Conservation (phyloP, 2,329 filamentous ascomycete species). For the Hypoxylon sp. region DNA sequence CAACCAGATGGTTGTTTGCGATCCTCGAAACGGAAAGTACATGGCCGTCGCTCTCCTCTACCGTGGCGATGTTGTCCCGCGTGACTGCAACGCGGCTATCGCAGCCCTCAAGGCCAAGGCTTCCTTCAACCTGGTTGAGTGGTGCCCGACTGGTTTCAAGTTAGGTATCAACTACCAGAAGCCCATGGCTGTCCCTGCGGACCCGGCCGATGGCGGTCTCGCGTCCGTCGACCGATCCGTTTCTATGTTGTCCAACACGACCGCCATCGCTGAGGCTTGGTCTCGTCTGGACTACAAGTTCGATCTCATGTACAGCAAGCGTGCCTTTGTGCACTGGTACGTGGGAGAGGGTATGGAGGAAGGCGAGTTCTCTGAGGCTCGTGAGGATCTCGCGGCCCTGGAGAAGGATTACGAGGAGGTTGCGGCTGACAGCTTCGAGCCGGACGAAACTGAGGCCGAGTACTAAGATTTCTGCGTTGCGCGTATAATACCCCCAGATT, state of each 20-base stretch:
- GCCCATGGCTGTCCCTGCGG: constrained; percentile 70
- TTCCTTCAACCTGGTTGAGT: constrained; percentile 81
- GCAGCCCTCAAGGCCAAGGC: constrained; percentile 78
- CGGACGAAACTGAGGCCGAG: constrained; percentile 78
- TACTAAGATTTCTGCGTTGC: constrained; percentile 73
- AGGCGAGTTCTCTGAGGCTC: constrained; percentile 89
- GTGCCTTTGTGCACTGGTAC: constrained; percentile 83
- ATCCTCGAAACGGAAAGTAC: constrained; percentile 82
- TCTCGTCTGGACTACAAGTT: constrained; percentile 81
- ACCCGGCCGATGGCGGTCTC: constrained; percentile 70
- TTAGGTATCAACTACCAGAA: constrained; percentile 83
- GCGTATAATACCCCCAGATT: constrained; percentile 51
- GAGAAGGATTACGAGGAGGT: constrained; percentile 93
- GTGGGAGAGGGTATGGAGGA: constrained; percentile 95
- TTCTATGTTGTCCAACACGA: constrained; percentile 82
- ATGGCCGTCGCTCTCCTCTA: constrained; percentile 82
- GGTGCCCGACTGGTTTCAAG: constrained; percentile 84
- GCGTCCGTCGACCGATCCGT: constrained; percentile 74
- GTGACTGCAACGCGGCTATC: constrained; percentile 77
- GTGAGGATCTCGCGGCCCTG: constrained; percentile 86
- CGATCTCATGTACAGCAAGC: constrained; percentile 84
- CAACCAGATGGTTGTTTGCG: constrained; percentile 85
- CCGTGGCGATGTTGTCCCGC: constrained; percentile 79
- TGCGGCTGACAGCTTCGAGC: constrained; percentile 77
- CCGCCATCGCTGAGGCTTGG: constrained; percentile 81